Evolutionary conservation across 2,329 filamentous ascomycete genomes (phyloP).

Genomic region (Hypocreales sp.): DNA sequence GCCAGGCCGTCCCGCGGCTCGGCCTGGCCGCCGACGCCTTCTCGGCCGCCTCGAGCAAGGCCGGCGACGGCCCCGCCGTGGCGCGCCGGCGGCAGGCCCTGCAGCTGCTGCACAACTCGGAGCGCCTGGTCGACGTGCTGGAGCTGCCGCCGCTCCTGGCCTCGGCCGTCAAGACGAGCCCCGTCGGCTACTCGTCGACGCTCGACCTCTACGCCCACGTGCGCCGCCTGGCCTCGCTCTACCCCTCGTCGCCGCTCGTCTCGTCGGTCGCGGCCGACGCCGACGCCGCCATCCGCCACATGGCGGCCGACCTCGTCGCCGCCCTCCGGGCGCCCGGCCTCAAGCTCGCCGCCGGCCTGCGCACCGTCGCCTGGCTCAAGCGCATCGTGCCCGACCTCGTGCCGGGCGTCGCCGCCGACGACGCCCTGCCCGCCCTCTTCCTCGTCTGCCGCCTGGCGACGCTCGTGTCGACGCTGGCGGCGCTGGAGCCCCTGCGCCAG

Average conservation of each 20-base stretch:
- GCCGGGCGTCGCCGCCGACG: conserved; percentile 28
- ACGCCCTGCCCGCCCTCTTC: conserved; percentile 68
- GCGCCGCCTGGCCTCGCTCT: conserved; percentile 66
- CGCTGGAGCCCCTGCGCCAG: conserved; percentile 70
- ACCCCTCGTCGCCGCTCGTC: conserved; percentile 64
- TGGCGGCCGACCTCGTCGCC: conserved; percentile 70
- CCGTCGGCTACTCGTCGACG: conserved; percentile 72
- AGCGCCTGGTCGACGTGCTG: conserved; percentile 78
- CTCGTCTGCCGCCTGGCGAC: conserved; percentile 74
- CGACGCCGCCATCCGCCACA: conserved; percentile 73
- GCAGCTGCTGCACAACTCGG: conserved; percentile 71
- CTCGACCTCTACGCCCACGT: conserved; percentile 91
- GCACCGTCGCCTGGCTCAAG: conserved; percentile 82
- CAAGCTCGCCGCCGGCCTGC: conserved; percentile 78
- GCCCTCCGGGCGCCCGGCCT: conserved; percentile 63
- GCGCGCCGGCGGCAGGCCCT: conserved; percentile 64
- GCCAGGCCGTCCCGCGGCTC: conserved; percentile 58
- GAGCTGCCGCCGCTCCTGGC: conserved; percentile 77
- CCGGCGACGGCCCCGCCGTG: conserved; percentile 52
- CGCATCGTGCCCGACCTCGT: conserved; percentile 67
- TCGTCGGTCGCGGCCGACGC: conserved; percentile 60
- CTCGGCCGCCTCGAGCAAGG: conserved; percentile 67
- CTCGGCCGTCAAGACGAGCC: conserved; percentile 52
- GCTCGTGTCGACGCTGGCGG: conserved; percentile 63
- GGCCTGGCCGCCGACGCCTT: conserved; percentile 69